These are phyloP conservation scores for Euphrasia confusa DNA, from an alignment of 257 asterid species.

Conservation along the genomic window DNA sequence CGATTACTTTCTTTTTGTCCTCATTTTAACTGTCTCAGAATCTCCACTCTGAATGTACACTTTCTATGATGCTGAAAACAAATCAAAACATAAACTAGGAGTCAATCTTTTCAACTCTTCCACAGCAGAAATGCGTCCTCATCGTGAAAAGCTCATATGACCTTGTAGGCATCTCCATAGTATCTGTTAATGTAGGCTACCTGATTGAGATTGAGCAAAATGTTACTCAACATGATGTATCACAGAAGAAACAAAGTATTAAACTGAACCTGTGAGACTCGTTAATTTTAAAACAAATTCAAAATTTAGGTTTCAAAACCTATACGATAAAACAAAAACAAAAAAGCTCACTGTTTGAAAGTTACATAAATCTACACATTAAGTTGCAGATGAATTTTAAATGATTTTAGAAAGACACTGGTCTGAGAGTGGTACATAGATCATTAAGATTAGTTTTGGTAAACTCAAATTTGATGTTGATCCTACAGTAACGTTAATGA, in stretches of 20 bases:
- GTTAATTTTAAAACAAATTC: no score
- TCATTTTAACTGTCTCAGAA: neutral
- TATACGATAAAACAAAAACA: neutral
- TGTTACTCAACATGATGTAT: neutral
- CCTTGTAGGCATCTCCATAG: constrained; percentile 75
- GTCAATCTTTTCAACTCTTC: neutral
- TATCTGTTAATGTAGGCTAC: constrained; percentile 82
- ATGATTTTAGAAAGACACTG: no score
- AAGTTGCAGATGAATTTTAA: no score
- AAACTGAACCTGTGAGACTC: no score
- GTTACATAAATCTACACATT: no score
- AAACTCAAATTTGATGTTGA: no score
- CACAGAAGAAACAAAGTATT: no score
- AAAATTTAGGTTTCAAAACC: neutral
- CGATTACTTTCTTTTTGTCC: neutral
- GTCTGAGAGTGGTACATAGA: no score
- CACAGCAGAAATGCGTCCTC: neutral
- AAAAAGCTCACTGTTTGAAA: no score
- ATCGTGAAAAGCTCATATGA: constrained; percentile 30
- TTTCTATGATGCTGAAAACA: neutral
- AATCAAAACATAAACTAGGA: neutral
- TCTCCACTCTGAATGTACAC: neutral
- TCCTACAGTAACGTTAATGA: no score
- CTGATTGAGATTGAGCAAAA: constrained; percentile 28
- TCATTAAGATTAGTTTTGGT: no score